Evolutionary conservation across 2,329 filamentous ascomycete species (phyloP), one percentile per base, ranked within the genome.

Genomic region (Trichoderma citrinoviride): DNA sequence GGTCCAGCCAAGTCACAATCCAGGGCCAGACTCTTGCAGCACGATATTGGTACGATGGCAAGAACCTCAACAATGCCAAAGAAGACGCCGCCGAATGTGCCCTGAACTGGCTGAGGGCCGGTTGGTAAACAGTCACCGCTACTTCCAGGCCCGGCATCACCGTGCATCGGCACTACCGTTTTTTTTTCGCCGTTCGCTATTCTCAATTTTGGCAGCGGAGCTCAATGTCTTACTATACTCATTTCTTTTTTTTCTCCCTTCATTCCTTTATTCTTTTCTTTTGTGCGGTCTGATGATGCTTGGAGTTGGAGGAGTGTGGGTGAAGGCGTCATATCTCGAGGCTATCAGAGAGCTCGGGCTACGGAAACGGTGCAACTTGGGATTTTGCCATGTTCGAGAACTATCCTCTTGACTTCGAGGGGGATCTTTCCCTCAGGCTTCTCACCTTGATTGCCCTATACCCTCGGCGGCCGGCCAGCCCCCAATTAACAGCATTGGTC

Each of bases 61-160:
- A 92, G 75, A 92, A 92, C 74, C 83, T 94, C 76, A 87, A 93
- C 81, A 96, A 96, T 73, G 92, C 92, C 65, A 89, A 87, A 78
- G 93, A 97, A 77, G 93, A 97, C 75, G 93, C 92, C n/a, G 92
- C 93, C 69, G 92, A 97, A 78, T 85, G 90, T 67, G 92, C 92
- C 27, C 77, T 90, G 67, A 84, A 82, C 72, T 84, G 82, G 77
- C 76, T 91, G 62, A 78, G 75, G 69, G 72, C 65, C 71, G 67
- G 55, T 52, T 66, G 60, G 64, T 63, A 46, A 63, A 49, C 5
- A 23, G 41, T 54, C 49, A 62, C 49, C 49, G 40, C 40, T 33
- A 53, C 25, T 61, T 54, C 17, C 40, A 37, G 27, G 25, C 40
- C 37, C 14, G 44, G 23, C 23, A 29, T 21, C 23, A 61, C 23